Evolutionary conservation across 2,329 filamentous ascomycete species (phyloP), one percentile per base, ranked within the genome.

Genomic region (Chaetomiaceae sp.): DNA sequence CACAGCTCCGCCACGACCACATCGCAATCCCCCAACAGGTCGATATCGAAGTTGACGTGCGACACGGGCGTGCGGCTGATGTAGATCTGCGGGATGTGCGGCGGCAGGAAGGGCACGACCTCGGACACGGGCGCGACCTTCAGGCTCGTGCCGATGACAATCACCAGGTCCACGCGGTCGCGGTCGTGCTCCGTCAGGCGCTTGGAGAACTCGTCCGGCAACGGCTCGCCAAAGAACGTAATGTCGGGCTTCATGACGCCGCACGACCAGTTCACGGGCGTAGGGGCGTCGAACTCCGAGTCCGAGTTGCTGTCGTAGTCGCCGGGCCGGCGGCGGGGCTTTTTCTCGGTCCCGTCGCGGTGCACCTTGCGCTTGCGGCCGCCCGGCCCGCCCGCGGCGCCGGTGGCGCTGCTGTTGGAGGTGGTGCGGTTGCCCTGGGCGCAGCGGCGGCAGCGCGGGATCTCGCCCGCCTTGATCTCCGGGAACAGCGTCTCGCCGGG

Each of bases 201-300:
- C 40, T 79, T 73, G 47, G 85, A 86, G 66, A 98, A 98, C 56
- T 81, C 78, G 57, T 87, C 81, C 0, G 91, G 90, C 1, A 98
- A 81, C 41, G 83, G 76, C 68, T 98, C 93, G 56, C 91, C 91
- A 60, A 97, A 97, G 71, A 98, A 97, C 38, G 88, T 97, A 62
- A 98, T 97, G 68, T 97, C 91, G 8, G 93, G 93, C 74, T 86
- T 95, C 88, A 95, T 95, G 62, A 95, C 81, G 47, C 87, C 88
- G 2, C 81, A 78, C 38, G 76, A 73, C 2, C 81, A 80, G 32
- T 86, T 42, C 26, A 17, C 37, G 8, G 45, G 45, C 5, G 40
- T 15, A 15, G 15, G 18, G 27, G 84, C 80, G 45, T 80, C 71
- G 50, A 61, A 74, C 33, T 73, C 70, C 22, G 69, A 68, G 43